phyloP scores from a whole-genome alignment of 257 asterid species.

The Penstemon barbatus region DNA sequence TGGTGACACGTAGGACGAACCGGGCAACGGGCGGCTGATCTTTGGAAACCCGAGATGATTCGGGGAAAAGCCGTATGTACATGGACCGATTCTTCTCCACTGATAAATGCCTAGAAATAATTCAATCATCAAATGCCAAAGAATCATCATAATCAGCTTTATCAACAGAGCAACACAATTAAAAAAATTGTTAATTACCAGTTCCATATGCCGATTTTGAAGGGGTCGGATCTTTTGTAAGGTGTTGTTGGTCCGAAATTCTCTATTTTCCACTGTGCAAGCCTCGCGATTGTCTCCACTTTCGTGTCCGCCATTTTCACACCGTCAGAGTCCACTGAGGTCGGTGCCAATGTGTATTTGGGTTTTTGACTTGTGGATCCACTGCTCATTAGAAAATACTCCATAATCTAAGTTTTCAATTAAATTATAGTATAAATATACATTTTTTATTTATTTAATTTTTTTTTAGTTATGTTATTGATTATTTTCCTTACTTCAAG shows the following conservation, averaged over 20 bases:
- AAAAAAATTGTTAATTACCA: conserved; percentile 45
- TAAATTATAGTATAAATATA: too few relatives aligned
- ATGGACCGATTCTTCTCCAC: conserved; percentile 61
- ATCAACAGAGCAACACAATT: not conserved
- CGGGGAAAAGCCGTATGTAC: conserved; percentile 77
- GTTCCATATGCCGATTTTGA: conserved; percentile 90
- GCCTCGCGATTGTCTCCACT: conserved; percentile 82
- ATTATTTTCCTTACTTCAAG: too few relatives aligned
- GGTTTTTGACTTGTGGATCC: too few relatives aligned
- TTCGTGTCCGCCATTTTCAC: conserved; percentile 58
- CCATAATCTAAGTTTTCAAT: too few relatives aligned
- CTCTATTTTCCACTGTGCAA: conserved; percentile 96
- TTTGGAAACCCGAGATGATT: conserved; percentile 67
- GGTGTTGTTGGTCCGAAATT: conserved; percentile 60
- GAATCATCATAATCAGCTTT: conserved; percentile 7
- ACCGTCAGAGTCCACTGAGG: too few relatives aligned
- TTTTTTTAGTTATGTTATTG: too few relatives aligned
- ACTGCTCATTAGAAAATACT: too few relatives aligned
- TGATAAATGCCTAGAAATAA: conserved; percentile 46
- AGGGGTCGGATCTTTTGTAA: conserved; percentile 87
- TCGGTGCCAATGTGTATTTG: too few relatives aligned
- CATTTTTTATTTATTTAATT: too few relatives aligned
- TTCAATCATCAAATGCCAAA: not conserved
- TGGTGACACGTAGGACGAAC: conserved; percentile 68
- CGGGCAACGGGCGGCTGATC: conserved; percentile 92